A percentile compares a stretch with the other conserved stretches of the same genome.
phyloP scores from a whole-genome alignment of 2,329 filamentous ascomycete species.

The Aspergillus jensenii region DNA sequence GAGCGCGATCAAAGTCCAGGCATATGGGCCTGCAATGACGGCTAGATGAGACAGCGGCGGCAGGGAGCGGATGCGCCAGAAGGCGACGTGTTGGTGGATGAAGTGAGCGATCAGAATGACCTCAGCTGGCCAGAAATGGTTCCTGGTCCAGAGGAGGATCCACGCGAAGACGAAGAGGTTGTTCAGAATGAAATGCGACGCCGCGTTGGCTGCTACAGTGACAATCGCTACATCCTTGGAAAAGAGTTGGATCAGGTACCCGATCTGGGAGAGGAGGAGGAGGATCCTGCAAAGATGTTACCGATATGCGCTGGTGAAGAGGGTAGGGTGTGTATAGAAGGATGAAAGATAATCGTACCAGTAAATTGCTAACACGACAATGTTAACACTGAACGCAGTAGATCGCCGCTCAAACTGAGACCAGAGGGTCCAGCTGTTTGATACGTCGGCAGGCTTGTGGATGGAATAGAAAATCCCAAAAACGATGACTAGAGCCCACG shows the following conservation, averaged over 20 bases:
- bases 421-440: conserved; percentile 67
- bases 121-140: conserved; percentile 73
- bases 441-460: conserved; percentile 63
- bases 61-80: conserved; percentile 74
- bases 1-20: conserved; percentile 81
- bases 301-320: background rate
- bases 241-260: conserved; percentile 76
- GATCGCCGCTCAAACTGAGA: conserved; percentile 65
- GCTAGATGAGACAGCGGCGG: conserved; percentile 74
- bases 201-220: conserved; percentile 71
- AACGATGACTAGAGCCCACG: conserved; percentile 72
- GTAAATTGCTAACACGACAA: conserved; percentile 66
- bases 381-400: conserved; percentile 76
- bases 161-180: conserved; percentile 82
- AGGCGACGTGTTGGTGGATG: conserved; percentile 73
- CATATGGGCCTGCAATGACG: conserved; percentile 73
- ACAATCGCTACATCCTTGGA: conserved; percentile 62
- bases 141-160: conserved; percentile 77
- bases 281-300: conserved; percentile 56
- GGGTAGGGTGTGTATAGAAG: no score
- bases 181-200: conserved; percentile 80
- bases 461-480: conserved; percentile 73
- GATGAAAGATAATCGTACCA: conserved; percentile 53
- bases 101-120: conserved; percentile 77
- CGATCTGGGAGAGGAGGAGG: conserved; percentile 72